Evolutionary conservation across 768 basidiomycete species (phyloP).

Genomic region (Pleurotus djamor): DNA sequence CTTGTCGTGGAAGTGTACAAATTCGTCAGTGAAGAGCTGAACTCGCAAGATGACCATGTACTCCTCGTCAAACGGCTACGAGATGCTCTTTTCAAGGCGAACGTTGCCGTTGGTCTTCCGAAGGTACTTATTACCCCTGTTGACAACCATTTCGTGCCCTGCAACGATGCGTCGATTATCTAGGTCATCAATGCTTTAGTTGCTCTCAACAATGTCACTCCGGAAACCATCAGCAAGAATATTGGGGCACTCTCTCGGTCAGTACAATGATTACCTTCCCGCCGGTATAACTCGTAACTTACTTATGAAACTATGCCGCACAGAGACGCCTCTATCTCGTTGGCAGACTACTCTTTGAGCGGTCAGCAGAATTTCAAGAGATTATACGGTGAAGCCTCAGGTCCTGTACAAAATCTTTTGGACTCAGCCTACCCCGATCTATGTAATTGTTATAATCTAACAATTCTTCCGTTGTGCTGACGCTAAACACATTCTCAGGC

Average conservation of each 20-base stretch:
- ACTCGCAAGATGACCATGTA: constrained; percentile 20
- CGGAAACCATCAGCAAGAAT: constrained; percentile 44
- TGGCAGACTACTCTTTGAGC: constrained; percentile 36
- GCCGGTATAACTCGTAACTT: too few relatives aligned
- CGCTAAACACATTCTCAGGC: too few relatives aligned
- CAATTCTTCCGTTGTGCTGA: not conserved
- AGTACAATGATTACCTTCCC: too few relatives aligned
- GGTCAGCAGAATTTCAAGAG: constrained; percentile 44
- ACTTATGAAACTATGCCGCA: too few relatives aligned
- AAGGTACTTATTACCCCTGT: constrained; percentile 48
- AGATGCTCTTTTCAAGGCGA: constrained; percentile 63
- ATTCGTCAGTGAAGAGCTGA: too few relatives aligned
- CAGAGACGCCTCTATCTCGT: constrained; percentile 39
- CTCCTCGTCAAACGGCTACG: constrained; percentile 48
- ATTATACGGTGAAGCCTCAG: constrained; percentile 56
- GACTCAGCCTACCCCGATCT: constrained; percentile 60
- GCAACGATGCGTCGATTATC: too few relatives aligned
- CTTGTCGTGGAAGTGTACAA: too few relatives aligned
- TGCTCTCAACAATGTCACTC: constrained; percentile 47
- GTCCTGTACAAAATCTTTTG: constrained; percentile 43
- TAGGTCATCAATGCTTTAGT: too few relatives aligned
- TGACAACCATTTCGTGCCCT: too few relatives aligned
- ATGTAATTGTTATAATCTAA: constrained; percentile 42
- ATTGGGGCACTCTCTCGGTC: constrained; percentile 14
- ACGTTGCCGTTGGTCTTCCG: constrained; percentile 59